phyloP scores from a whole-genome alignment of 768 basidiomycete genomes.

The Rhizopogon salebrosus region DNA sequence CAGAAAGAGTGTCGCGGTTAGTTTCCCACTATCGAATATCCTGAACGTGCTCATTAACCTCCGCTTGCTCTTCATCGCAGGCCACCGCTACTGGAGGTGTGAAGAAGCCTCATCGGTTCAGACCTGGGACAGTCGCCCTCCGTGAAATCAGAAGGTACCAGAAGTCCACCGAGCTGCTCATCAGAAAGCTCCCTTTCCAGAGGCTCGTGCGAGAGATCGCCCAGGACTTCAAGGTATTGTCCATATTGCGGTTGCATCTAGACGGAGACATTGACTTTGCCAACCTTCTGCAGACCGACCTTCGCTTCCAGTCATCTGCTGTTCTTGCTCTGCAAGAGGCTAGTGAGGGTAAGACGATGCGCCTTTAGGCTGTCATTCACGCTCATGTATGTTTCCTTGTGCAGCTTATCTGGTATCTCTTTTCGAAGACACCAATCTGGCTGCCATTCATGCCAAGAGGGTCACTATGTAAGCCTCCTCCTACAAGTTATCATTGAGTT shows the following conservation, averaged over 20 bases:
- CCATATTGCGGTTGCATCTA: slow-evolving; percentile 1
- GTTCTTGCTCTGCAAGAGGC: slow-evolving; percentile 82
- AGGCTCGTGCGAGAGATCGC: slow-evolving; percentile 83
- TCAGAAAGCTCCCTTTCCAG: slow-evolving; percentile 84
- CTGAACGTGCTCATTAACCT: neutral
- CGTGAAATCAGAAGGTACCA: slow-evolving; percentile 84
- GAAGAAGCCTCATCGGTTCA: slow-evolving; percentile 86
- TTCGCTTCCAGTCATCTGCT: slow-evolving; percentile 85
- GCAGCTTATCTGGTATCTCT: slow-evolving; percentile 60
- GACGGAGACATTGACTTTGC: neutral
- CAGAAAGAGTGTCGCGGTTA: slow-evolving; percentile 28
- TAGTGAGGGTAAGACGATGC: slow-evolving; percentile 41
- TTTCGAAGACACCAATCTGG: slow-evolving; percentile 74
- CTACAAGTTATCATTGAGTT: neutral
- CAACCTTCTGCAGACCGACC: slow-evolving; percentile 46
- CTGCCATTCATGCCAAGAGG: slow-evolving; percentile 78
- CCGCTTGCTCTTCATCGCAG: slow-evolving; percentile 26
- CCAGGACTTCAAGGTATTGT: slow-evolving; percentile 75
- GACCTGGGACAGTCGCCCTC: slow-evolving; percentile 77
- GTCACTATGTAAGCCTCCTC: slow-evolving; percentile 51
- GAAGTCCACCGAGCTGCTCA: slow-evolving; percentile 78
- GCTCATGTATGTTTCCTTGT: slow-evolving; percentile 12
- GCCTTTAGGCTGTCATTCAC: too few relatives aligned
- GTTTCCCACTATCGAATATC: neutral
- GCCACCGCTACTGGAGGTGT: slow-evolving; percentile 77